These are phyloP conservation scores for Protea cynaroides DNA, from an alignment of 164 flowering plant genomes.

Conservation along the genomic window DNA sequence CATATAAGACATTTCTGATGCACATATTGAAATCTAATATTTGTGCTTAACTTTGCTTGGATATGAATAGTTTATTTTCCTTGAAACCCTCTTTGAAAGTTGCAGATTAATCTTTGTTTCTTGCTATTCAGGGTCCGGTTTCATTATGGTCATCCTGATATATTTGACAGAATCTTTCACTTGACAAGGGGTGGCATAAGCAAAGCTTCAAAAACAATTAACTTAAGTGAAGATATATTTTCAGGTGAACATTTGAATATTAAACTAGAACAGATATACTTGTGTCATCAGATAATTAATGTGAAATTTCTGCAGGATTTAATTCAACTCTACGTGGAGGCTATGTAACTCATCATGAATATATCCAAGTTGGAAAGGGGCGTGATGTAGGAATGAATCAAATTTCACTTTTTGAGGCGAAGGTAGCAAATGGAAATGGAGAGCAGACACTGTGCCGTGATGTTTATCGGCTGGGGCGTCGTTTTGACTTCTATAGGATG, in stretches of 20 bases:
- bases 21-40: neutral
- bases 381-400: conserved; percentile 99
- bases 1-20: neutral
- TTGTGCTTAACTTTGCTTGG: neutral
- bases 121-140: conserved; percentile 30
- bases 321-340: conserved; percentile 94
- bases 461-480: conserved; percentile 92
- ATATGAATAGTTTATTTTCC: neutral
- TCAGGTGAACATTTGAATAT: conserved; percentile 21
- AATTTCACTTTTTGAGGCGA: conserved; percentile 91
- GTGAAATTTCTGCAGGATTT: conserved; percentile 43
- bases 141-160: conserved; percentile 48
- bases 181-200: conserved; percentile 41
- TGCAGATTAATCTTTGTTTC: conserved; percentile 6
- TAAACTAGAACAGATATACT: neutral
- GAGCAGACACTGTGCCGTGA: conserved; percentile 98
- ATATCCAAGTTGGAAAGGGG: conserved; percentile 96
- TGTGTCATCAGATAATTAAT: conserved; percentile 2
- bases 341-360: conserved; percentile 87
- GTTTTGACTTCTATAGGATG: conserved; percentile 96
- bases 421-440: conserved; percentile 98
- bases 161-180: conserved; percentile 38
- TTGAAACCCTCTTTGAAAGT: neutral
- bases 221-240: conserved; percentile 39
- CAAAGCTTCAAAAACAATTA: conserved; percentile 37